Conservation (phyloP, 2,329 filamentous ascomycete species). For the Coleophoma eucalyptorum region DNA sequence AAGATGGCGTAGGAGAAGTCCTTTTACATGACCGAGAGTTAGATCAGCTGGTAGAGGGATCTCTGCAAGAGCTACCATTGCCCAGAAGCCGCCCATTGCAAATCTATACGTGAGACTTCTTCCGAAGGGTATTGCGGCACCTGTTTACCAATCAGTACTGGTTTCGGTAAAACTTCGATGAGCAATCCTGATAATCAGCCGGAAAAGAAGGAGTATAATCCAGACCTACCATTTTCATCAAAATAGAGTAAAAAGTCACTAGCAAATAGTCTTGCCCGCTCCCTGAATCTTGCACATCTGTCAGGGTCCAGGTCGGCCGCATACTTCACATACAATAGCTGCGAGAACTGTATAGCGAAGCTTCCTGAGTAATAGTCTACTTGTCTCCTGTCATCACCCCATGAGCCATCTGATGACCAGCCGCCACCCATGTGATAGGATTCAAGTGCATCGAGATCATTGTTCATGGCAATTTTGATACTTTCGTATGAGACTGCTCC, state of each 20-base stretch:
- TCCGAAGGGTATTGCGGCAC: slow-evolving; percentile 47
- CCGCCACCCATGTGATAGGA: slow-evolving; percentile 40
- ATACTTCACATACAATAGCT: slow-evolving; percentile 41
- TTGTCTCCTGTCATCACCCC: slow-evolving; percentile 31
- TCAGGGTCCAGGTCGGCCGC: slow-evolving; percentile 35
- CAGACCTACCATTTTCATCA: slow-evolving; percentile 33
- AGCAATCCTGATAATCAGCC: too few relatives aligned
- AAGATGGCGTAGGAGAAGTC: slow-evolving; percentile 44
- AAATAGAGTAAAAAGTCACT: slow-evolving; percentile 43
- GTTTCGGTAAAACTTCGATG: too few relatives aligned
- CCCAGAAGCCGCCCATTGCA: slow-evolving; percentile 44
- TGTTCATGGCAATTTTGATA: slow-evolving; percentile 32
- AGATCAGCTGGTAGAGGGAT: slow-evolving; percentile 35
- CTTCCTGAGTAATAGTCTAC: slow-evolving; percentile 51
- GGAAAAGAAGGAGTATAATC: not conserved
- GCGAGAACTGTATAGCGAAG: slow-evolving; percentile 49
- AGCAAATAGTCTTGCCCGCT: slow-evolving; percentile 37
- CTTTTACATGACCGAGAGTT: slow-evolving; percentile 36
- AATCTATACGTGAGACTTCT: slow-evolving; percentile 48
- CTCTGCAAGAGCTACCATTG: slow-evolving; percentile 38
- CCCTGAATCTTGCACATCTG: slow-evolving; percentile 32
- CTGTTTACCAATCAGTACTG: slow-evolving; percentile 23
- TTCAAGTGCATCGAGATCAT: slow-evolving; percentile 39
- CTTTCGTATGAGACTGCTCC: slow-evolving; percentile 32
- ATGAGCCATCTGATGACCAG: slow-evolving; percentile 44